A percentile compares a stretch with the other conserved stretches of the same genome.
Evolutionary conservation across 169 alveolate species (phyloP).

Genomic region (Plasmodium falciparum): DNA sequence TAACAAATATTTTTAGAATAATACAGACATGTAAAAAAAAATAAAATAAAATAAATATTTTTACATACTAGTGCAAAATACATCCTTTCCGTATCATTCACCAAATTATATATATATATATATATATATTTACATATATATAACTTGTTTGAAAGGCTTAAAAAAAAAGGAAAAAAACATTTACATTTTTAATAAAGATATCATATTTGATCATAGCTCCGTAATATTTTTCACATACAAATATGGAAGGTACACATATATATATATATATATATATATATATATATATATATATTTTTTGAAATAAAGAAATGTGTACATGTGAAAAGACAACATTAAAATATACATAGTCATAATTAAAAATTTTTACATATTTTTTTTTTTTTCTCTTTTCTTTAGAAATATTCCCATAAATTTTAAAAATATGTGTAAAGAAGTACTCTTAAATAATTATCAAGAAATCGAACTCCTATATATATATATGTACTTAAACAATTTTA

Average conservation of each 20-base stretch:
- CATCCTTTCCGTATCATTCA: too few species aligned
- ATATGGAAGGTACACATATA: conserved; percentile 18
- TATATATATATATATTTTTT: conserved; percentile 7
- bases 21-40: conserved; percentile 62
- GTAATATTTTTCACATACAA: conserved; percentile 61
- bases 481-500: conserved; percentile 39
- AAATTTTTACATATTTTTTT: background rate
- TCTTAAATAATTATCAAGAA: conserved; percentile 34
- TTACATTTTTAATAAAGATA: conserved; percentile 59
- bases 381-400: conserved; percentile 8
- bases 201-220: conserved; percentile 45
- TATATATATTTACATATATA: too few species aligned
- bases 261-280: background rate
- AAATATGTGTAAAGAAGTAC: conserved; percentile 49
- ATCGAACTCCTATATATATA: conserved; percentile 44
- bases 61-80: too few species aligned
- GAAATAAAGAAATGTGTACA: background rate
- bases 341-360: background rate
- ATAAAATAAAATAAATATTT: too few species aligned
- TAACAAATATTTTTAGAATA: conserved; percentile 63
- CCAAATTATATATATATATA: background rate
- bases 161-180: conserved; percentile 59
- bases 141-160: conserved; percentile 31
- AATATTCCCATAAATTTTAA: conserved; percentile 53
- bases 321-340: background rate